Base-by-base conservation (phyloP, 768 basidiomycete species). In the Ramaria sp. region DNA sequence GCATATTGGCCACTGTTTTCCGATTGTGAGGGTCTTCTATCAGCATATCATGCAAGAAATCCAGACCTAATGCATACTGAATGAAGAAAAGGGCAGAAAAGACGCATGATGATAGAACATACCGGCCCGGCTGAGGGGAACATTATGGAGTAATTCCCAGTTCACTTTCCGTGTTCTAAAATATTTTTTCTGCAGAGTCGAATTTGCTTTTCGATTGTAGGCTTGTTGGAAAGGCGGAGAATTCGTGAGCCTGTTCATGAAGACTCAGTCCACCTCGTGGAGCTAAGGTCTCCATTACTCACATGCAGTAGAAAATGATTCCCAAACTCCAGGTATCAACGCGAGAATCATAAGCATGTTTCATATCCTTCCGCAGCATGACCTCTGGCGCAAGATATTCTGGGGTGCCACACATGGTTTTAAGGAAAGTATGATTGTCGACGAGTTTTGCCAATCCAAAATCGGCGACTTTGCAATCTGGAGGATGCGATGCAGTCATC, bases 311-410 rank as follows among this genome's bases (percentile, higher is more conserved):
- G 1, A 97, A 79, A 51, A 98, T 96, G 20, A 96, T 91, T 5
- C 96, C 95, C 10, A 93, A 79, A 44, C 90, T 94, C 93, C 93
- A 99, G 58, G 89, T 91, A 64, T 99, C 96, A 48, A 98, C 96
- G 18, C 86, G 71, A 55, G 83, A 79, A 62, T 86, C 83, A 63
- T 99, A 98, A 3, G 93, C 94, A 53, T 78, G 71, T 27, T 73
- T 68, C 41, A 76, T 71, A 42, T 73, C 67, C 3, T 62, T 48
- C 58, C 85, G 83, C 58, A 70, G 71, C 48, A 97, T 86, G 30
- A 99, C 90, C 61, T 97, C 94, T 1, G 91, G 91, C 0, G 92
- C 93, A 5, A 96, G 81, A 65, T 97, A 97, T 60, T 81, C 83
- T 0, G 95, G 95, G 0, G 96, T 99, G 3, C 95, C 95, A 61